Evolutionary conservation across 2,329 filamentous ascomycete species (phyloP), one percentile per base, ranked within the genome.

Genomic region (Ceratocystis harringtonii): DNA sequence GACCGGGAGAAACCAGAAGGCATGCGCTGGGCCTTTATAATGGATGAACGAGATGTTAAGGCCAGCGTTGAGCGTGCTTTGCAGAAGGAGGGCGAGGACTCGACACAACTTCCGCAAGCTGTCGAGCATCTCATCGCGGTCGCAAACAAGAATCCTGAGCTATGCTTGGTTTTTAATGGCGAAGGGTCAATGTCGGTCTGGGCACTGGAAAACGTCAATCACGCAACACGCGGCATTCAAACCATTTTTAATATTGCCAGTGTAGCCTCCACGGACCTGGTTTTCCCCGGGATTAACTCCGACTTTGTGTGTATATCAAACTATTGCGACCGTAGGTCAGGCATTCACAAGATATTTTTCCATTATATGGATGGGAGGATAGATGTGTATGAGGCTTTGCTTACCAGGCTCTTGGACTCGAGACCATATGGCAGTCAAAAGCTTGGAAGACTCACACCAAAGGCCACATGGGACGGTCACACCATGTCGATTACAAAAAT

Each of bases 291-390:
- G 10, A 52, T 63, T 28, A 15, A 28, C 15, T 50, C 63, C 6
- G 52, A 55, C 28, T 61, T 61, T 65, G 63, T 60, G 22, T 61
- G 60, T 22, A 55, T 65, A 25, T 43, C 61, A 60, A 62, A 62
- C 41, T 65, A 61, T 25, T 57, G 50, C 52, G 36, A 66, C 17
- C 43, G 22, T 2, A 57, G 30, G 32, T 57, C 66, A 4, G 66
- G 66, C 12, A 22, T 65, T 48, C 48, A 66, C 68, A 44, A 86
- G 61, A 75, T 99, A 25, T 77, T 97, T 12, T 77, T 90, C 4
- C 92, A 99, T 73, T 85, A 88, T 69, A 92, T 96, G 70, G 87
- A 94, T 71, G 92, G 92, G 8, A 83, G 84, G 66, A 85, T 99
- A 68, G 86, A 90, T 64, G 88, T 92, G 75, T 90, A 91, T 72